Conservation (phyloP, 352 stramenopile genomes). For the Ochromonadaceae sp. region DNA sequence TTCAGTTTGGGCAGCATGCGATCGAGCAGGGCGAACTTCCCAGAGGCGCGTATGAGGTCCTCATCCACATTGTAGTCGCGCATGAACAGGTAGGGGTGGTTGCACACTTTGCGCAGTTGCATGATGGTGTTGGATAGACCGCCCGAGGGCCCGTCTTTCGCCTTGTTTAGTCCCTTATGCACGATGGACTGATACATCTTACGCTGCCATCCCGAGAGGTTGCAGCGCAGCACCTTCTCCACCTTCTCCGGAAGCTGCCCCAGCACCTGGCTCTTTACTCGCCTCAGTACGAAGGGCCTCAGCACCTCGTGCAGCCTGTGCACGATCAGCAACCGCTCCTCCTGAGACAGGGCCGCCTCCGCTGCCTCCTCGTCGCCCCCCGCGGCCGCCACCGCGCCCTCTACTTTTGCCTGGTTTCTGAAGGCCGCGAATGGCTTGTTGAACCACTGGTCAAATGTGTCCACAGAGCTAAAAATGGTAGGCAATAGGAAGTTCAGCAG, state of each 20-base stretch:
- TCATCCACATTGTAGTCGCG: conserved; percentile 39
- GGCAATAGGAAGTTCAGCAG: conserved; percentile 91
- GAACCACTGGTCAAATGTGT: conserved; percentile 96
- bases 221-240: conserved; percentile 64
- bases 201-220: conserved; percentile 84
- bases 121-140: conserved; percentile 94
- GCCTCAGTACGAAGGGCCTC: conserved; percentile 90
- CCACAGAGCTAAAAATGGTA: conserved; percentile 89
- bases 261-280: conserved; percentile 93
- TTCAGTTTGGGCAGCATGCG: conserved; percentile 87
- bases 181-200: conserved; percentile 66
- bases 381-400: conserved; percentile 37
- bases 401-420: conserved; percentile 32
- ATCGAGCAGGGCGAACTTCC: conserved; percentile 94
- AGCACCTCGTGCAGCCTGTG: conserved; percentile 85
- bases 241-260: conserved; percentile 93
- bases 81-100: conserved; percentile 94
- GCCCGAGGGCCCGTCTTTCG: conserved; percentile 21
- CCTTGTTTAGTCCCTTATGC: not conserved
- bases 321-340: conserved; percentile 64
- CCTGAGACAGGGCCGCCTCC: conserved; percentile 23
- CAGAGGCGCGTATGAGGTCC: conserved; percentile 58
- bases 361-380: conserved; percentile 31
- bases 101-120: conserved; percentile 97
- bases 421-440: conserved; percentile 43